Base-by-base conservation (phyloP, 2,329 filamentous ascomycete genomes). In the Huntiella savannae region DNA sequence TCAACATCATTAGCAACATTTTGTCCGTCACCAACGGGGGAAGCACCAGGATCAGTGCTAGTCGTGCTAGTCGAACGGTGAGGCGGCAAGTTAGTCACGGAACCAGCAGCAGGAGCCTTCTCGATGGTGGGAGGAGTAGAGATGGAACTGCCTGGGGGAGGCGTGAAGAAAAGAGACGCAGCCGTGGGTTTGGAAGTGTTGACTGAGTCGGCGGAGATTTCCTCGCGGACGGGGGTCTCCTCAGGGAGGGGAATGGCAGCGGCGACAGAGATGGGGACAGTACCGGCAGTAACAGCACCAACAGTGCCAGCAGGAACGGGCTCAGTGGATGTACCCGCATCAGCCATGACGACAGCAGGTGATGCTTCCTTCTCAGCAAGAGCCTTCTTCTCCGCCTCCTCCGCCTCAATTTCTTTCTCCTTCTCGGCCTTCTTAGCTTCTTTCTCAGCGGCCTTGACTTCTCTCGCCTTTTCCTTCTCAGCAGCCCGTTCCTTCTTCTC, bases 401-500 rank as follows among this genome's bases (percentile, higher is more conserved):
- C 37, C 19, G 35, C 40, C n/a, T 19, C 17, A 19, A 19, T 19
- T 19, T 19, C 17, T 19, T 19, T 19, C 17, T 33, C 43, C 33
- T 49, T 42, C 10, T 40, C 33, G 34, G 50, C 55, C 1, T 52
- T 46, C 47, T 55, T 58, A 5, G 46, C 33, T n/a, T 44, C 16
- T 57, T 72, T 77, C 51, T 75, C 70, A 46, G 72, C 68, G 13
- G 66, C 66, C 50, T 56, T 63, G 10, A 53, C 57, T 36, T 63
- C 60, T 45, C 63, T 65, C 11, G 63, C 62, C 48, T 70, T 66
- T 46, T 63, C 63, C 51, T 67, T 67, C 11, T 67, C 62, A 45
- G 71, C 64, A 53, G 74, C 77, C 53, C 75, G 69, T 40, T 62
- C 65, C 40, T 66, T 66, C 42, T 72, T 69, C 43, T 76, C 68